Evolutionary conservation across 495 filamentous ascomycete genomes (phyloP), one percentile per base, ranked within the genome.

Genomic region (Aspergillus panamensis): DNA sequence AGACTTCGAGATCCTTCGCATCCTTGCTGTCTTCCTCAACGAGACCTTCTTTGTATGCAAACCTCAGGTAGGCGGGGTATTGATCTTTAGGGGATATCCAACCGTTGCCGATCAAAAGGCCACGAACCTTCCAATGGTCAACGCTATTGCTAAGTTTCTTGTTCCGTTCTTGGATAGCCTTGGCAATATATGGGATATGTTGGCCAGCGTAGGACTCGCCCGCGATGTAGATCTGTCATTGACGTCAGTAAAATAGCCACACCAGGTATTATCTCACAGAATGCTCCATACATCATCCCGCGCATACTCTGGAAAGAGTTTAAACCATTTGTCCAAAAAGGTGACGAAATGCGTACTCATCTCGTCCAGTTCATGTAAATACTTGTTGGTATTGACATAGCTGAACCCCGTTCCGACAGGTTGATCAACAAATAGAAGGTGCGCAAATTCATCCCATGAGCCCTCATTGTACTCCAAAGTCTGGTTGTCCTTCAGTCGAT

Each of bases 151-250:
- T 51, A 33, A 61, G 53, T 16, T 65, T 69, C 54, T 77, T 72
- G 73, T 97, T 97, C 35, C 92, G 90, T 19, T 89, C 84, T 49
- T 96, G 79, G 45, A 98, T 94, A 20, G 86, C 88, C 58, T 86
- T 84, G 8, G 95, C 90, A 57, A 98, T 92, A 68, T 98, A 96
- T 13, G 94, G 94, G 53, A 98, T 98, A 73, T 97, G 86, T 70
- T 97, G 95, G 32, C 94, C 94, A 32, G 94, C 95, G 66, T 92
- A 98, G 1, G 94, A 98, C 74, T 98, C 94, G 19, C 94, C 94
- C 0, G 93, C 87, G 50, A 98, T 74, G 69, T 97, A 98, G 29
- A 98, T 75, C 94, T 97, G 62, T 39, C 29, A 44, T 37, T 35
- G 25, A 52, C n/a, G 47, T 77, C 40, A 77, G 77, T 67, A 55